phyloP scores from a whole-genome alignment of 306 rosid species.

The Dryas alaskensis region DNA sequence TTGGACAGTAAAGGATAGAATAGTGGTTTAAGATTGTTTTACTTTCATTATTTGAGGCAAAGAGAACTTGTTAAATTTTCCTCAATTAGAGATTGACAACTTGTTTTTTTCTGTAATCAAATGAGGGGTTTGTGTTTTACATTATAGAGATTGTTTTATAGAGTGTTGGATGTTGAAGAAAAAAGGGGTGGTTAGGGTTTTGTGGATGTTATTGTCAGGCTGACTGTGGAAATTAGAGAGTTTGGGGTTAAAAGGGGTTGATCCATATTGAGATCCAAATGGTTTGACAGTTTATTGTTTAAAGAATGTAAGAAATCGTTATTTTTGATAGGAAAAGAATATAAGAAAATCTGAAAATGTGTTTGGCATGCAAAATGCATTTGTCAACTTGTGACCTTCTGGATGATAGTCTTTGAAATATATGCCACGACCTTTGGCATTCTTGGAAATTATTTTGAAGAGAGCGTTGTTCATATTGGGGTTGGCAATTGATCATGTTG shows the following conservation, averaged over 20 bases:
- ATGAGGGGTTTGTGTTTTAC: not conserved
- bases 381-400: not conserved
- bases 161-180: not conserved
- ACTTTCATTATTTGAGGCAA: not conserved
- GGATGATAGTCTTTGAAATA: not conserved
- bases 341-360: not conserved
- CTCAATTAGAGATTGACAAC: not conserved
- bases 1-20: not conserved
- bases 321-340: too few relatives aligned
- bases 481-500: not conserved
- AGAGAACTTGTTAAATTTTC: not conserved
- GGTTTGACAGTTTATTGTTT: not conserved
- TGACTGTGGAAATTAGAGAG: conserved; percentile 1
- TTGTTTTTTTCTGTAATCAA: not conserved
- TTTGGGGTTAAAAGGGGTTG: not conserved
- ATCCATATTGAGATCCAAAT: not conserved
- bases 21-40: not conserved
- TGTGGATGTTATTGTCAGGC: not conserved
- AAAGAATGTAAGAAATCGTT: not conserved
- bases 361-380: not conserved
- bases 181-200: not conserved
- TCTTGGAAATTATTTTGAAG: not conserved
- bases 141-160: not conserved
- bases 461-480: too few relatives aligned
- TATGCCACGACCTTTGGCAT: not conserved